These are phyloP conservation scores for Saccharomycopsis synnaedendra DNA, from an alignment of 805 yeast genomes.

Conservation along the genomic window DNA sequence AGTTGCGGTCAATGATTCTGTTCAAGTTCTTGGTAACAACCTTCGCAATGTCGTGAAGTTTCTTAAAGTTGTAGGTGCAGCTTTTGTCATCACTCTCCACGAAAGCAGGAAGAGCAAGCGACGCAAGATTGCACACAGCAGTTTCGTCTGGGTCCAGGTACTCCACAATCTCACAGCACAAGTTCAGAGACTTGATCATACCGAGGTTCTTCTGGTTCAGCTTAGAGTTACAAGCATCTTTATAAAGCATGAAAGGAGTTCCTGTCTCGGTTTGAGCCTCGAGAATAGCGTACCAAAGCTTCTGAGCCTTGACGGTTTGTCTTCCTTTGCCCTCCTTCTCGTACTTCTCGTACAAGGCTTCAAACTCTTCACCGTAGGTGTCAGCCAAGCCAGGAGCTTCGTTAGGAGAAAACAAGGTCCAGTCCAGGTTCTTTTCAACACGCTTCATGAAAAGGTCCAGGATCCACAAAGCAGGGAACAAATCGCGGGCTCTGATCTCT, in stretches of 20 bases:
- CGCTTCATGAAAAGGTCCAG: slow-evolving; percentile 91
- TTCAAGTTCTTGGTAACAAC: slow-evolving; percentile 71
- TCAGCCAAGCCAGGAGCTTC: slow-evolving; percentile 82
- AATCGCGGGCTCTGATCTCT: slow-evolving; percentile 85
- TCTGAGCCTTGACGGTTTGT: slow-evolving; percentile 69
- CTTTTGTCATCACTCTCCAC: slow-evolving; percentile 37
- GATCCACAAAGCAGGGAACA: slow-evolving; percentile 90
- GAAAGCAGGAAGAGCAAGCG: slow-evolving; percentile 78
- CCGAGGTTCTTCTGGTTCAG: slow-evolving; percentile 91
- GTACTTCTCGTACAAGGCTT: slow-evolving; percentile 54
- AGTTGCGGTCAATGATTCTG: slow-evolving; percentile 72
- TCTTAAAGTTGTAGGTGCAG: slow-evolving; percentile 54
- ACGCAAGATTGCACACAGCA: slow-evolving; percentile 92
- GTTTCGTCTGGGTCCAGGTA: slow-evolving; percentile 87
- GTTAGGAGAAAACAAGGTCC: slow-evolving; percentile 88
- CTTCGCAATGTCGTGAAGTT: slow-evolving; percentile 67
- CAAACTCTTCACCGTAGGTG: slow-evolving; percentile 77
- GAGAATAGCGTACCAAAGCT: slow-evolving; percentile 79
- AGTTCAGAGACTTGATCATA: slow-evolving; percentile 81
- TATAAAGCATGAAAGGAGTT: slow-evolving; percentile 87
- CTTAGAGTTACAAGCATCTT: slow-evolving; percentile 82
- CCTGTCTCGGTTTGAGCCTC: slow-evolving; percentile 96
- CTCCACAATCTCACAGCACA: slow-evolving; percentile 91
- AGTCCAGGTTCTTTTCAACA: slow-evolving; percentile 64
- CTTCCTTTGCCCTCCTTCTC: slow-evolving; percentile 59